Evolutionary conservation across 163 green algal genomes (phyloP).

Genomic region (Prototheca cutis): DNA sequence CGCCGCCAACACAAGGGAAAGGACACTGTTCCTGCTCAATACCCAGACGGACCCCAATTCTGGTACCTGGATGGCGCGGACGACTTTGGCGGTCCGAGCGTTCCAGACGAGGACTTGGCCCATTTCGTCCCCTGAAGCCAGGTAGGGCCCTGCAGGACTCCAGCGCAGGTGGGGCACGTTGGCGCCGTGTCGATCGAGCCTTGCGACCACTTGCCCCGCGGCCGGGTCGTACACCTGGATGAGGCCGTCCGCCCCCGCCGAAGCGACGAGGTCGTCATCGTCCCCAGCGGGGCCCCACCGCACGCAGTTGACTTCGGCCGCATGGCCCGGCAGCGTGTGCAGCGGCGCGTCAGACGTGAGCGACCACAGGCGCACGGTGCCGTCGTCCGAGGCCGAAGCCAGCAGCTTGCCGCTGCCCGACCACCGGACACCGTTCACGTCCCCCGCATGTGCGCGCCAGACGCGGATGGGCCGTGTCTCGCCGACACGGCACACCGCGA

Average conservation of each 20-base stretch:
- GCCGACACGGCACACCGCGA: not conserved
- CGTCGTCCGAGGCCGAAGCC: not conserved
- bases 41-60: no score
- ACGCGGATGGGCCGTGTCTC: not conserved
- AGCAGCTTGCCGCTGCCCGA: not conserved
- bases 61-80: not conserved
- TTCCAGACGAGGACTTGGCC: slow-evolving; percentile 2
- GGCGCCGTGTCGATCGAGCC: not conserved
- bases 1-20: no score
- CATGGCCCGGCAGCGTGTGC: not conserved
- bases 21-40: no score
- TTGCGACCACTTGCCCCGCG: not conserved
- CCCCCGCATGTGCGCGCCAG: not conserved
- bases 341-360: not conserved
- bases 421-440: slow-evolving; percentile 3
- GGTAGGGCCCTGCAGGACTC: not conserved
- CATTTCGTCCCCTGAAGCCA: not conserved
- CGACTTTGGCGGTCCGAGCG: not conserved
- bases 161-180: slow-evolving; percentile 3
- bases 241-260: not conserved
- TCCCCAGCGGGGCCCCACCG: slow-evolving; percentile 1
- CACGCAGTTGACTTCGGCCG: not conserved
- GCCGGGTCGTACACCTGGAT: not conserved
- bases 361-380: not conserved
- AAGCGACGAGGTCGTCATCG: not conserved